Conservation (phyloP, 225 moss, liverwort and hornwort genomes). For the Polytrichum commune region DNA sequence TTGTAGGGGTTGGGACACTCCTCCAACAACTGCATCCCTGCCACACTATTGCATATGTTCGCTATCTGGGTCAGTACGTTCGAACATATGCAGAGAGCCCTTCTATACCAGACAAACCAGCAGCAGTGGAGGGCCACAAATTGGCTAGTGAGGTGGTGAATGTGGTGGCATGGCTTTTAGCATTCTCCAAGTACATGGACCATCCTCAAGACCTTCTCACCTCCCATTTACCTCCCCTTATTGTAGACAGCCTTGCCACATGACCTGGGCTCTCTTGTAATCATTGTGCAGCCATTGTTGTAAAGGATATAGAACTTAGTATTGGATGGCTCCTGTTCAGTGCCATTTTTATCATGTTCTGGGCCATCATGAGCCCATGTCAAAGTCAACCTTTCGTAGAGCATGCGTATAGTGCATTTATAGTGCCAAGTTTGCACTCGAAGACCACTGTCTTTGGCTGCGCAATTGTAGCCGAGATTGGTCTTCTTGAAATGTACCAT, state of each 20-base stretch:
- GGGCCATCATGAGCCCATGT: neutral
- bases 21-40: slow-evolving; percentile 92
- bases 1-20: slow-evolving; percentile 79
- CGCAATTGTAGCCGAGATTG: slow-evolving; percentile 34
- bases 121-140: slow-evolving; percentile 40
- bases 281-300: slow-evolving; percentile 1
- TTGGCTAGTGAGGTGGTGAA: slow-evolving; percentile 72
- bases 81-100: slow-evolving; percentile 74
- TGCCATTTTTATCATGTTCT: neutral
- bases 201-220: slow-evolving; percentile 68
- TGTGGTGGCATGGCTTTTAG: slow-evolving; percentile 80
- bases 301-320: neutral
- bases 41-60: slow-evolving; percentile 64
- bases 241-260: slow-evolving; percentile 57
- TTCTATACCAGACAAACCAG: slow-evolving; percentile 47
- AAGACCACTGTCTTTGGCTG: slow-evolving; percentile 19
- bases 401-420: neutral
- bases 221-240: slow-evolving; percentile 70
- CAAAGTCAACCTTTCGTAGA: neutral
- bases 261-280: slow-evolving; percentile 23
- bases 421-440: neutral
- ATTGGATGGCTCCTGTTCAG: neutral
- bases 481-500: slow-evolving; percentile 22
- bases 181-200: slow-evolving; percentile 71
- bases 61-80: slow-evolving; percentile 83